These are phyloP conservation scores for Malassezia caprae DNA, from an alignment of 1,284 basidiomycete genomes.

Conservation along the genomic window DNA sequence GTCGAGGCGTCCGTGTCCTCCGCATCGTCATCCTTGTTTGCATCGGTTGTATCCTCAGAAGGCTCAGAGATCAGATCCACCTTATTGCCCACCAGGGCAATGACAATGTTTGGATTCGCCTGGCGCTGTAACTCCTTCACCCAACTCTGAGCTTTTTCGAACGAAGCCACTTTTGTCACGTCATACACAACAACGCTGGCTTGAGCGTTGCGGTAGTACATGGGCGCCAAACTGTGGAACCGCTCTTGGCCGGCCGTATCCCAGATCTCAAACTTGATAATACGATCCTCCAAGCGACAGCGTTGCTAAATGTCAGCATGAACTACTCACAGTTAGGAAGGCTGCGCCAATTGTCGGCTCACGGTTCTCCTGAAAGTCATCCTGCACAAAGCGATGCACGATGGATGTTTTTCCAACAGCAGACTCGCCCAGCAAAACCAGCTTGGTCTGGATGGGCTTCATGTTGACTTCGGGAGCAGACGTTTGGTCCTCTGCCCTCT, in stretches of 20 bases:
- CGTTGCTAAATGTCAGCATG: constrained; percentile 28
- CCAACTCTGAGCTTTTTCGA: constrained; percentile 99
- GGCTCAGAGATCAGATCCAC: constrained; percentile 75
- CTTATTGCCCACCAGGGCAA: constrained; percentile 53
- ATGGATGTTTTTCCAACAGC: constrained; percentile 99
- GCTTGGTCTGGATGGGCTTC: constrained; percentile 46
- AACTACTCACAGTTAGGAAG: constrained; percentile 52
- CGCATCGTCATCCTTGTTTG: constrained; percentile 18
- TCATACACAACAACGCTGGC: constrained; percentile 98
- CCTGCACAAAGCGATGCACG: constrained; percentile 87
- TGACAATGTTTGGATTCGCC: constrained; percentile 97
- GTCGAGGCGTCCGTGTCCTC: constrained; percentile 15
- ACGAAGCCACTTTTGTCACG: constrained; percentile 69
- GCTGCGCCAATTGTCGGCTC: constrained; percentile 97
- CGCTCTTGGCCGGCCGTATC: constrained; percentile 90
- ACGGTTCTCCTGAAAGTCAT: constrained; percentile 92
- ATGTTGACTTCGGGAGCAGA: background rate
- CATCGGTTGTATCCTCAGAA: constrained; percentile 52
- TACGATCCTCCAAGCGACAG: constrained; percentile 59
- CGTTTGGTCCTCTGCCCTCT: background rate
- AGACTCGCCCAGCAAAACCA: constrained; percentile 61
- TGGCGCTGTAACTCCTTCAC: constrained; percentile 98
- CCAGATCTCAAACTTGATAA: constrained; percentile 91
- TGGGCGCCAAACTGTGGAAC: constrained; percentile 84
- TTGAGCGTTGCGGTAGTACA: constrained; percentile 98